Percentiles rank a stretch among this genome's conserved stretches.
Evolutionary conservation across 208 protist genomes (phyloP).

Genomic region (Spongospora subterranea): DNA sequence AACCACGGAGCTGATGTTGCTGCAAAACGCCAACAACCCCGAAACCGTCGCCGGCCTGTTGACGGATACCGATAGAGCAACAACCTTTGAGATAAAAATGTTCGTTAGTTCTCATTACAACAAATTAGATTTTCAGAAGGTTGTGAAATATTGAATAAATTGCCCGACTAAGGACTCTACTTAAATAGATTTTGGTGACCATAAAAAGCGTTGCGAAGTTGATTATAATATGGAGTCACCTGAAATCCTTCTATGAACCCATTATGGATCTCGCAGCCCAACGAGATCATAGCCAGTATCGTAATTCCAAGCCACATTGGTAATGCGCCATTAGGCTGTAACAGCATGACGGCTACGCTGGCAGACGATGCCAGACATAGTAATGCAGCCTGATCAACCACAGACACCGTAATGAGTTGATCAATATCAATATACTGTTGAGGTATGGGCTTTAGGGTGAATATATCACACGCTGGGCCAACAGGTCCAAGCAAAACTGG

Average conservation of each 20-base stretch:
- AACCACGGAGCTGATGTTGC: neutral
- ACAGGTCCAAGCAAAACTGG: too few relatives aligned
- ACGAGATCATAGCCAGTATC: neutral
- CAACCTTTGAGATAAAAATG: neutral
- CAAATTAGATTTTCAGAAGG: too few relatives aligned
- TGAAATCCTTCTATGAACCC: constrained; percentile 49
- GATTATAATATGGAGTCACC: neutral
- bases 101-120: too few relatives aligned
- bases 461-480: too few relatives aligned
- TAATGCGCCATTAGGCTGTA: neutral
- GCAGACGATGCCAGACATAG: neutral
- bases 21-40: constrained; percentile 14
- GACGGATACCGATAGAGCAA: neutral
- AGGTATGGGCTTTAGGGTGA: too few relatives aligned
- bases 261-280: constrained; percentile 5
- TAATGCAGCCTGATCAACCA: too few relatives aligned
- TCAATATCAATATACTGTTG: too few relatives aligned
- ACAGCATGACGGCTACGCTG: neutral
- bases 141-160: too few relatives aligned
- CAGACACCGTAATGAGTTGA: too few relatives aligned
- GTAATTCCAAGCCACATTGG: neutral
- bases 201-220: too few relatives aligned
- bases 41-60: constrained; percentile 34
- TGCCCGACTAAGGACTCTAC: too few relatives aligned
- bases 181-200: too few relatives aligned